A percentile compares a stretch with the other conserved stretches of the same genome.
These are phyloP conservation scores for Phytopythium oedochilum DNA, from an alignment of 352 stramenopile genomes.

Conservation along the genomic window DNA sequence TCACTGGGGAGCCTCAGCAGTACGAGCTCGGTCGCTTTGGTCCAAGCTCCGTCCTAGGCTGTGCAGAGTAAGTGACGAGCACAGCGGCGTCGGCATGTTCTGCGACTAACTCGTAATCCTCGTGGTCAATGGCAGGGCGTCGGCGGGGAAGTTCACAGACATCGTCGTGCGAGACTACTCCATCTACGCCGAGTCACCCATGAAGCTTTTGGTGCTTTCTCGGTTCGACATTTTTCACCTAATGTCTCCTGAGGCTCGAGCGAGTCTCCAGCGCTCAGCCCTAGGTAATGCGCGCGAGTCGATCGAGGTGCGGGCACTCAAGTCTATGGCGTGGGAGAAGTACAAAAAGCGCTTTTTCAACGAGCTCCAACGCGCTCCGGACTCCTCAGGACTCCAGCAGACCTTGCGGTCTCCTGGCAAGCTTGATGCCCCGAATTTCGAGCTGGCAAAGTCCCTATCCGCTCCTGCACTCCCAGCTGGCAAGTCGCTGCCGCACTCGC, in stretches of 20 bases:
- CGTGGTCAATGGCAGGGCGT: constrained; percentile 30
- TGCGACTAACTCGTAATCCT: background rate
- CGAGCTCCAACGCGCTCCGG: constrained; percentile 30
- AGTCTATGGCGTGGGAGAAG: constrained; percentile 73
- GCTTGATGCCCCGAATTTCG: background rate
- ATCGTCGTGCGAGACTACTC: constrained; percentile 75
- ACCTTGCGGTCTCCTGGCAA: background rate
- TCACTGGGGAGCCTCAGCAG: constrained; percentile 50
- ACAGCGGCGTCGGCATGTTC: background rate
- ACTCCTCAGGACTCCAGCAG: background rate
- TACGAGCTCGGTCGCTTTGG: constrained; percentile 71
- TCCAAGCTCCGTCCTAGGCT: constrained; percentile 74
- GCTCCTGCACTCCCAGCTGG: constrained; percentile 19
- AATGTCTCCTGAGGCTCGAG: constrained; percentile 60
- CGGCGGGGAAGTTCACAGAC: constrained; percentile 77
- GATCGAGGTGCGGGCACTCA: constrained; percentile 64
- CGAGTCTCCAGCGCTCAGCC: constrained; percentile 62
- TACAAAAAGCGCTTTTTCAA: constrained; percentile 65
- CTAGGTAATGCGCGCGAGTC: constrained; percentile 53
- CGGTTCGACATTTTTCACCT: constrained; percentile 84
- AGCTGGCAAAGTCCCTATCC: constrained; percentile 25
- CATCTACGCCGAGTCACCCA: constrained; percentile 66
- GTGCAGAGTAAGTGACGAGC: constrained; percentile 52
- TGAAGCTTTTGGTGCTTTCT: constrained; percentile 79
- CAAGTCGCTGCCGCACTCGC: constrained; percentile 12